phyloP scores from a whole-genome alignment of 306 rosid species.

The Trifolium fragiferum region DNA sequence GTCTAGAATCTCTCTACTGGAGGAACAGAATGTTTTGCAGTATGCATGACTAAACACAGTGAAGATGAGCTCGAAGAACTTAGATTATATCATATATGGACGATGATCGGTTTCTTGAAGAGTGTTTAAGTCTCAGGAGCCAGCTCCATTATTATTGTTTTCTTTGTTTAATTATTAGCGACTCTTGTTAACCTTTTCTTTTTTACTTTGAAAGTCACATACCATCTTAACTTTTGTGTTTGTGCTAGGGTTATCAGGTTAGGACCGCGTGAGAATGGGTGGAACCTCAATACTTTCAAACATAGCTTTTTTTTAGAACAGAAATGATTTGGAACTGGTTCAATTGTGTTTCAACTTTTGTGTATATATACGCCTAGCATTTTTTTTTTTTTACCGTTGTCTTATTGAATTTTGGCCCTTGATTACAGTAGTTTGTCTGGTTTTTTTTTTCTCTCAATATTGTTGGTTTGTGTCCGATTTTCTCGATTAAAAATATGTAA shows the following conservation, averaged over 20 bases:
- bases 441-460: too few species aligned
- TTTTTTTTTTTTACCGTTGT: too few species aligned
- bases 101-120: not conserved
- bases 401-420: too few species aligned
- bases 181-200: not conserved
- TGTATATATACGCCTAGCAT: too few species aligned
- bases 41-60: not conserved
- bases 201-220: not conserved
- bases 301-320: not conserved
- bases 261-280: not conserved
- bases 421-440: too few species aligned
- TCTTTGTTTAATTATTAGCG: constrained; percentile 3
- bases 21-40: constrained; percentile 8
- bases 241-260: not conserved
- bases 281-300: not conserved
- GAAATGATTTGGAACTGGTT: not conserved
- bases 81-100: not conserved
- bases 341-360: not conserved
- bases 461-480: too few species aligned
- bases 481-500: too few species aligned
- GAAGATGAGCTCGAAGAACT: not conserved
- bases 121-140: not conserved
- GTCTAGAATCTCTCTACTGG: not conserved
- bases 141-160: not conserved
- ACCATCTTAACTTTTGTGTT: constrained; percentile 2